A percentile compares a stretch with the other conserved stretches of the same genome.
Evolutionary conservation across 139 green algal species (phyloP).

Genomic region (Coelastrella sp.): DNA sequence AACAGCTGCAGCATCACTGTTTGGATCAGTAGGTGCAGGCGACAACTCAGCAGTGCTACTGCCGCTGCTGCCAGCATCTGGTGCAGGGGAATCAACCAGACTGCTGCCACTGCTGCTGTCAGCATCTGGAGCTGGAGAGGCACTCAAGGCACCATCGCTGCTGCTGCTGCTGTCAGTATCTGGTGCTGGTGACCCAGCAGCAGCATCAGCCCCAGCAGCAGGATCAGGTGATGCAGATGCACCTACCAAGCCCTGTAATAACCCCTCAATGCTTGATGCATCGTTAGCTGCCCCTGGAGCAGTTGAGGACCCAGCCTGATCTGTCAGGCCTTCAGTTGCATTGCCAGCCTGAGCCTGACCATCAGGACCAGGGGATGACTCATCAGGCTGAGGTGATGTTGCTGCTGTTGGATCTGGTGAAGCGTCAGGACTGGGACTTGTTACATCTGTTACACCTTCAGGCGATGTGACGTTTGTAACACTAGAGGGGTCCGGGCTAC

Average conservation of each 20-base stretch:
- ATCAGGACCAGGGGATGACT: too few relatives aligned
- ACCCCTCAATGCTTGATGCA: background rate
- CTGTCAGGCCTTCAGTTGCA: background rate
- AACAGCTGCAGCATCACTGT: too few relatives aligned
- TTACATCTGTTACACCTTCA: too few relatives aligned
- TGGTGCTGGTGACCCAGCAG: background rate
- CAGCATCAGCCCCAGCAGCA: conserved; percentile 1
- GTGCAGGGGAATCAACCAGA: background rate
- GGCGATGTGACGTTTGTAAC: too few relatives aligned
- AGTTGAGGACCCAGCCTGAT: background rate
- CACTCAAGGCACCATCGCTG: background rate
- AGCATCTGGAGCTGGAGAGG: too few relatives aligned
- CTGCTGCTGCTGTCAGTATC: conserved; percentile 20
- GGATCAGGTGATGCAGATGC: background rate
- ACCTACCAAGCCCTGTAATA: background rate
- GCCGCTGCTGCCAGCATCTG: too few relatives aligned
- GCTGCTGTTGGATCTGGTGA: too few relatives aligned
- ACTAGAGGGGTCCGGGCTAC: too few relatives aligned
- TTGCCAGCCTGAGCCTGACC: background rate
- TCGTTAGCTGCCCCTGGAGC: background rate
- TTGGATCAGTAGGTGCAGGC: background rate
- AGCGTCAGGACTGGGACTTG: too few relatives aligned
- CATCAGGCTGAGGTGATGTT: too few relatives aligned
- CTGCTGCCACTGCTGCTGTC: conserved; percentile 1
- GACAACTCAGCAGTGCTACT: background rate